Percentiles rank a stretch among this genome's conserved stretches.
phyloP scores from a whole-genome alignment of 2,329 filamentous ascomycete species.

The Aspergillus melleus region DNA sequence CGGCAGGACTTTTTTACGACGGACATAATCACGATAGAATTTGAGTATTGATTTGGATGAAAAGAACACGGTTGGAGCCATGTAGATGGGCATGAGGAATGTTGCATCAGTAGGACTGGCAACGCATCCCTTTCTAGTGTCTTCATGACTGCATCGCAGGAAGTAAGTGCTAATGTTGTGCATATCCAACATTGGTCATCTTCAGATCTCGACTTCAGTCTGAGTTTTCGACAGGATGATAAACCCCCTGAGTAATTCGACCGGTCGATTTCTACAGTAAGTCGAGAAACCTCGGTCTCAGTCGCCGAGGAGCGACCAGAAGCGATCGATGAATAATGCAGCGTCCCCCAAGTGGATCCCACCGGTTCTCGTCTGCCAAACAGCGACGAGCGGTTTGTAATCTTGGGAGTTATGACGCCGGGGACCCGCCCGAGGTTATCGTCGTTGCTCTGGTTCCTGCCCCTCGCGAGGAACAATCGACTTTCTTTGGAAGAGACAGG shows the following conservation, averaged over 20 bases:
- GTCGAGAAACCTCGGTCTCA: too few species aligned
- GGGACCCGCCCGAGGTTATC: background rate
- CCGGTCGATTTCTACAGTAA: too few species aligned
- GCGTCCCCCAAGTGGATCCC: background rate
- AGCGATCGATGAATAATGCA: too few species aligned
- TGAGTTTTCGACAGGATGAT: too few species aligned
- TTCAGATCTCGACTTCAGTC: background rate
- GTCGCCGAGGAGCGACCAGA: too few species aligned
- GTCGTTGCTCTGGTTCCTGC: background rate
- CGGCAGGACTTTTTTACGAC: conserved; percentile 49
- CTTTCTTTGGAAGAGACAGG: too few species aligned
- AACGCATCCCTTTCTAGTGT: background rate
- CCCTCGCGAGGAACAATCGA: background rate
- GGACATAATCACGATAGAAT: conserved; percentile 32
- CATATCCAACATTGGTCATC: background rate
- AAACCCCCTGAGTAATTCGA: too few species aligned
- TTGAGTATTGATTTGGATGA: too few species aligned
- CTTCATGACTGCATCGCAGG: too few species aligned
- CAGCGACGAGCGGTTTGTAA: background rate
- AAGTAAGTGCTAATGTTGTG: too few species aligned
- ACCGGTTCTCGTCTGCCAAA: background rate
- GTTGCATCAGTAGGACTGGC: background rate
- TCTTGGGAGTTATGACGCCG: background rate
- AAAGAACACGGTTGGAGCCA: too few species aligned
- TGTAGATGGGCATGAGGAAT: background rate